Evolutionary conservation across 345 rosid genomes (phyloP).

Genomic region (Camelina sativa): DNA sequence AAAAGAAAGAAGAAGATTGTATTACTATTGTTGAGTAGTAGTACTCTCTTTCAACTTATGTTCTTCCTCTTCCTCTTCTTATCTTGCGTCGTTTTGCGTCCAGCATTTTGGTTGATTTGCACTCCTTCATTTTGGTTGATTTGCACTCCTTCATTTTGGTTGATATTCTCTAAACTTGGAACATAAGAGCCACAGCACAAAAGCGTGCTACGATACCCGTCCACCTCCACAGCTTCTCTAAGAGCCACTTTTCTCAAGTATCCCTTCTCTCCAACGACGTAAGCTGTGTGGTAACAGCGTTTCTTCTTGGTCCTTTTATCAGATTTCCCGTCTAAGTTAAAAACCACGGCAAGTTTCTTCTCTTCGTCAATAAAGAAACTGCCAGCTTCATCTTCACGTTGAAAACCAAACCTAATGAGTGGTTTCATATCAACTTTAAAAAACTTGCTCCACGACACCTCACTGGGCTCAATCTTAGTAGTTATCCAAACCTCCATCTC

Average conservation of each 20-base stretch:
- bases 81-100: neutral
- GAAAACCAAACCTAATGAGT: neutral
- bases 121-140: neutral
- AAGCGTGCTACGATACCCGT: neutral
- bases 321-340: neutral
- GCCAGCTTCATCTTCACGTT: neutral
- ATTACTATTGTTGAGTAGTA: neutral
- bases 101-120: neutral
- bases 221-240: neutral
- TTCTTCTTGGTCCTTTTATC: neutral
- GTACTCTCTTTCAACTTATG: neutral
- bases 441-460: neutral
- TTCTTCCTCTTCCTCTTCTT: neutral
- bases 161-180: slow-evolving; percentile 3
- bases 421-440: neutral
- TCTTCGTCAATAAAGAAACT: neutral
- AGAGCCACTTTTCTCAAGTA: neutral
- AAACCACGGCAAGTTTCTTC: neutral
- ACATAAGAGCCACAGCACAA: neutral
- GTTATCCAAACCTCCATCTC: neutral
- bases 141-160: neutral
- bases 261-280: neutral
- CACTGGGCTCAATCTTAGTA: neutral
- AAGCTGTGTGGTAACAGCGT: neutral
- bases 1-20: neutral